Conservation (phyloP, 352 stramenopile species). For the Phytophthora fragariae region DNA sequence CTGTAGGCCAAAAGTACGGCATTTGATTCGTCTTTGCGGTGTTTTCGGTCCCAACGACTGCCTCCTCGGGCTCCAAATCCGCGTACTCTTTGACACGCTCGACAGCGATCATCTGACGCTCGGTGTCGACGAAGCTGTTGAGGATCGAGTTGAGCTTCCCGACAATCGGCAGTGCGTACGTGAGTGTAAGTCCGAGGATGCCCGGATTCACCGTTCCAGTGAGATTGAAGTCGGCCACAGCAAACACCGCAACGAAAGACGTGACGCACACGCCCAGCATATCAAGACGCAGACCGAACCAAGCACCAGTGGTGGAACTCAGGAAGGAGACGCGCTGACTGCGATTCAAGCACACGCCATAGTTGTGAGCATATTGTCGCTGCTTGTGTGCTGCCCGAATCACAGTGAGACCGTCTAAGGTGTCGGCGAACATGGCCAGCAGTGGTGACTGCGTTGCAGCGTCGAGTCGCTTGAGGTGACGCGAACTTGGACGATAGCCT, state of each 20-base stretch:
- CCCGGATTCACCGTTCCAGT: conserved; percentile 67
- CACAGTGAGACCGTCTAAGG: conserved; percentile 70
- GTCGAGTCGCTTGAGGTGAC: conserved; percentile 77
- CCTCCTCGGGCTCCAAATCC: conserved; percentile 60
- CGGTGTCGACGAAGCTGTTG: conserved; percentile 87
- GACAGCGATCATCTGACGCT: conserved; percentile 93
- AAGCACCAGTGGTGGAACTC: conserved; percentile 72
- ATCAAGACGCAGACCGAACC: conserved; percentile 89
- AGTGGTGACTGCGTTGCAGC: conserved; percentile 81
- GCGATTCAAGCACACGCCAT: conserved; percentile 57
- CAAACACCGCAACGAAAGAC: conserved; percentile 81
- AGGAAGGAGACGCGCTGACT: conserved; percentile 86
- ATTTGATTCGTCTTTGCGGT: conserved; percentile 17
- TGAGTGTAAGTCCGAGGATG: conserved; percentile 90
- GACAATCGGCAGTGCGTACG: conserved; percentile 90
- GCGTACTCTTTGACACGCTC: conserved; percentile 90
- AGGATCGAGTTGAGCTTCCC: conserved; percentile 89
- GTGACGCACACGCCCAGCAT: conserved; percentile 85
- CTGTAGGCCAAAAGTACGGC: conserved; percentile 43
- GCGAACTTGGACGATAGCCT: conserved; percentile 75
- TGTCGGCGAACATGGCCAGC: conserved; percentile 76
- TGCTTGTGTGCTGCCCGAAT: conserved; percentile 68
- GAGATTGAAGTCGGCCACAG: conserved; percentile 73
- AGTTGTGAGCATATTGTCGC: conserved; percentile 47
- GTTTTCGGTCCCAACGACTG: conserved; percentile 18